Percentiles rank a stretch among this genome's conserved stretches.
These are phyloP conservation scores for Helenozyma baotianmanensis DNA, from an alignment of 805 yeast genomes.

Conservation along the genomic window DNA sequence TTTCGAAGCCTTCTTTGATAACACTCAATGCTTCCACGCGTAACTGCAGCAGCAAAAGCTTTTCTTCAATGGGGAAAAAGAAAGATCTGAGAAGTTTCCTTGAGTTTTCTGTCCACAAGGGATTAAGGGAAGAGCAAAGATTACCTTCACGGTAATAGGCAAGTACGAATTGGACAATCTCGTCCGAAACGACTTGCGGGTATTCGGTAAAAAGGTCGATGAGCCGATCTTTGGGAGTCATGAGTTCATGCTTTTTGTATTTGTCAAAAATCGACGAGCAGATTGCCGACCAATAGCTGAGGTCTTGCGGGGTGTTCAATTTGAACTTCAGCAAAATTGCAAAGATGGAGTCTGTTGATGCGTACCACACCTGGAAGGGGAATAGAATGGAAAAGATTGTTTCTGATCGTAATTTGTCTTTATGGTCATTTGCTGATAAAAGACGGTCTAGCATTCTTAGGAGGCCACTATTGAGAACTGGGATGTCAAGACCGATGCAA, in stretches of 20 bases:
- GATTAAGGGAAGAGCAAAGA: constrained; percentile 49
- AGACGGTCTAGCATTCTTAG: constrained; percentile 37
- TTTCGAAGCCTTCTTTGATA: constrained; percentile 32
- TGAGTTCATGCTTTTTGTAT: constrained; percentile 28
- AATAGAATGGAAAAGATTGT: constrained; percentile 21
- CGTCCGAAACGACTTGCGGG: constrained; percentile 32
- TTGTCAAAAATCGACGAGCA: constrained; percentile 31
- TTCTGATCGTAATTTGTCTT: constrained; percentile 7
- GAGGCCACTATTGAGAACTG: constrained; percentile 37
- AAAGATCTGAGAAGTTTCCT: constrained; percentile 42
- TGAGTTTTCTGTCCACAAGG: constrained; percentile 49
- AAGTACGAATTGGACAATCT: constrained; percentile 41
- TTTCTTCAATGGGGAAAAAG: constrained; percentile 19
- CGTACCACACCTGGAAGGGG: constrained; percentile 40
- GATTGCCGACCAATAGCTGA: constrained; percentile 29
- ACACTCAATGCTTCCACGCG: constrained; percentile 30
- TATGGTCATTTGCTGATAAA: constrained; percentile 25
- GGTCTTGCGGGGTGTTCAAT: constrained; percentile 24
- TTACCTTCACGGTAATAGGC: constrained; percentile 44
- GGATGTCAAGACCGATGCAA: constrained; percentile 31
- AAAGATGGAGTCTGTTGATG: constrained; percentile 35
- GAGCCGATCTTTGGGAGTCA: constrained; percentile 41
- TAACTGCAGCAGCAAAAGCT: constrained; percentile 17
- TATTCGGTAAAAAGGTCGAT: constrained; percentile 38
- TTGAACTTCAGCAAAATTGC: constrained; percentile 26